Conservation (phyloP, 2,329 filamentous ascomycete genomes). For the Colletotrichum cuscutae region DNA sequence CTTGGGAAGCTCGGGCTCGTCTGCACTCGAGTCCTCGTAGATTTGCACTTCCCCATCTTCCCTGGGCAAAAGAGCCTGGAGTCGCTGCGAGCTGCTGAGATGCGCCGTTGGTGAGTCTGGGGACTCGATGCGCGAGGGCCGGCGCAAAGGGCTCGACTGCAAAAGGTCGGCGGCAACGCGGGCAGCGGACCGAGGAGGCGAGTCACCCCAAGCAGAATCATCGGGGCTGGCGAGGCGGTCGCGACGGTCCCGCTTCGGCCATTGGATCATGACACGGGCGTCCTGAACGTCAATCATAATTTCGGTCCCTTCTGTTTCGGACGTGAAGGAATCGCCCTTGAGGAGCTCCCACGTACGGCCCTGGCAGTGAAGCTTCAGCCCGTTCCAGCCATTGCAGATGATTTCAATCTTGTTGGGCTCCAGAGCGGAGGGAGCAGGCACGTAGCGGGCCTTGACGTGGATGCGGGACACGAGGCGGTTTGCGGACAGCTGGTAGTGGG, state of each 20-base stretch:
- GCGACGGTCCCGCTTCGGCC: conserved; percentile 74
- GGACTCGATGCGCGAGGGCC: conserved; percentile 70
- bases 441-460: conserved; percentile 89
- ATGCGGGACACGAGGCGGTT: conserved; percentile 94
- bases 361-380: conserved; percentile 90
- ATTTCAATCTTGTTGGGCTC: conserved; percentile 86
- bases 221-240: conserved; percentile 63
- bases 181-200: conserved; percentile 53
- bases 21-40: conserved; percentile 38
- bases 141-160: conserved; percentile 70
- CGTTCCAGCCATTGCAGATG: conserved; percentile 95
- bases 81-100: conserved; percentile 54
- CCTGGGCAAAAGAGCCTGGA: conserved; percentile 56
- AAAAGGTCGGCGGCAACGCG: conserved; percentile 53
- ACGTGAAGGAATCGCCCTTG: conserved; percentile 91
- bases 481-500: conserved; percentile 92
- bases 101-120: conserved; percentile 72
- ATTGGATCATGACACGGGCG: conserved; percentile 86
- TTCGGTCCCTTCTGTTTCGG: conserved; percentile 86
- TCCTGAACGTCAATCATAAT: conserved; percentile 98
- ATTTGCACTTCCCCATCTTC: conserved; percentile 37
- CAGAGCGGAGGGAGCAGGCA: conserved; percentile 73
- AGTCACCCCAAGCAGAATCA: conserved; percentile 79
- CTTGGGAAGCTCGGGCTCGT: conserved; percentile 51
- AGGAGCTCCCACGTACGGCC: conserved; percentile 85